Evolutionary conservation across 2,329 filamentous ascomycete species (phyloP), one percentile per base, ranked within the genome.

Genomic region (Verticillium longisporum): DNA sequence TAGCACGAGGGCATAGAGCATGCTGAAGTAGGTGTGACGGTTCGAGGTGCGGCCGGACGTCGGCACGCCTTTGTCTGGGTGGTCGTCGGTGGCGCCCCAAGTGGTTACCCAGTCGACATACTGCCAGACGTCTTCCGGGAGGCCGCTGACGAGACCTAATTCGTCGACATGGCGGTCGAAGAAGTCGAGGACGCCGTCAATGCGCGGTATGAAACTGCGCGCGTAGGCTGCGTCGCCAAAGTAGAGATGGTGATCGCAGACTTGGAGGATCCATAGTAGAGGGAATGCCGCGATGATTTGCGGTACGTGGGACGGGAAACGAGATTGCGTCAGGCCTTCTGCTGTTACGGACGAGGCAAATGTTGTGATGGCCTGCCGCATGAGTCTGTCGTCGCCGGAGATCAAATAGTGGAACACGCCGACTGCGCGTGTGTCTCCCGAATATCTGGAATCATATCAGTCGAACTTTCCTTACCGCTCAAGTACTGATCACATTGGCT

Each of bases 151-250:
- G 18, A 71, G 66, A 15, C 70, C 69, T 21, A 67, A 32, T 0
- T 62, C 57, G 59, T 71, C 68, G 36, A 71, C 58, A 55, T 71
- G 67, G 9, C 64, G 61, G 53, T 69, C 64, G 57, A 72, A 74
- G 56, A 70, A 73, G 45, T 53, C 45, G 1, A 53, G 45, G 21
- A 53, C 45, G 10, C 45, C 45, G 6, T 70, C 71, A n/a, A 74
- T 65, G 7, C 64, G 65, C 64, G 72, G 66, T 61, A 70, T 34
- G 33, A 56, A 56, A 21, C 33, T 34, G n/a, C 45, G 45, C 2
- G 45, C 45, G 18, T 53, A 53, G 4, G 45, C 10, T 9, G 45
- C 21, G 45, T 53, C 45, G 18, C 45, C 45, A 13, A 53, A 53
- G 18, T 53, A 53, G 9, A 53, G 18, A 6, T 53, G 45, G 45